A percentile compares a stretch with the other conserved stretches of the same genome.
Evolutionary conservation across 495 filamentous ascomycete genomes (phyloP).

Genomic region (Penicilliopsis zonata): DNA sequence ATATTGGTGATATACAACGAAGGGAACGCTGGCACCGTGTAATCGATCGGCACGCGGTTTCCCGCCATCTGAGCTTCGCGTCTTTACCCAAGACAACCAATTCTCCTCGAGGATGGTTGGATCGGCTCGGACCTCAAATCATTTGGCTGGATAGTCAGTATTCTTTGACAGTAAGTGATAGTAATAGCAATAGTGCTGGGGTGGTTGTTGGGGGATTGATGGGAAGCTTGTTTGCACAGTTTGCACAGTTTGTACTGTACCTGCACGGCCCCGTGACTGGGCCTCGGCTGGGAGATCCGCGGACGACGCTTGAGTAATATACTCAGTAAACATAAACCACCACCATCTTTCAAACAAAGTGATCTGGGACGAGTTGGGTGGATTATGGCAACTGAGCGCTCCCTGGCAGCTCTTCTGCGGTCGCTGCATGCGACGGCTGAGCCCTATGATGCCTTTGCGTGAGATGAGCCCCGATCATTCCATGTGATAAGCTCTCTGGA

Average conservation of each 20-base stretch:
- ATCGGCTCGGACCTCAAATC: too few species aligned
- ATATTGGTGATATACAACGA: slow-evolving; percentile 70
- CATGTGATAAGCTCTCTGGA: too few species aligned
- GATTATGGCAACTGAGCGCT: slow-evolving; percentile 38
- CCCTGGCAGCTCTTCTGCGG: slow-evolving; percentile 38
- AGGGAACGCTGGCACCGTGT: slow-evolving; percentile 67
- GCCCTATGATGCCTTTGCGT: slow-evolving; percentile 40
- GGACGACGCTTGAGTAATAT: too few species aligned
- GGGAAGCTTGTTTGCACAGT: slow-evolving; percentile 27
- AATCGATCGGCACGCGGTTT: slow-evolving; percentile 49
- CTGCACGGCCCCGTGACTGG: slow-evolving; percentile 4
- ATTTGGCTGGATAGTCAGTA: too few species aligned
- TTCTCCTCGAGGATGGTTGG: too few species aligned
- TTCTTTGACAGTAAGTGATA: too few species aligned
- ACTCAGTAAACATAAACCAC: too few species aligned
- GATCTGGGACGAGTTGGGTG: not conserved
- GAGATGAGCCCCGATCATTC: slow-evolving; percentile 21
- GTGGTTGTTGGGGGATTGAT: slow-evolving; percentile 2
- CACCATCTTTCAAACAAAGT: too few species aligned
- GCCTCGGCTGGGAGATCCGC: slow-evolving; percentile 34
- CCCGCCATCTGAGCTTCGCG: too few species aligned
- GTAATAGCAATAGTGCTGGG: too few species aligned
- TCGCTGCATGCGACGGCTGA: slow-evolving; percentile 37
- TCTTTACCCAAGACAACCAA: too few species aligned
- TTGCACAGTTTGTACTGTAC: slow-evolving; percentile 10